These are phyloP conservation scores for Naganishia kalamii DNA, from an alignment of 768 basidiomycete species.

Conservation along the genomic window DNA sequence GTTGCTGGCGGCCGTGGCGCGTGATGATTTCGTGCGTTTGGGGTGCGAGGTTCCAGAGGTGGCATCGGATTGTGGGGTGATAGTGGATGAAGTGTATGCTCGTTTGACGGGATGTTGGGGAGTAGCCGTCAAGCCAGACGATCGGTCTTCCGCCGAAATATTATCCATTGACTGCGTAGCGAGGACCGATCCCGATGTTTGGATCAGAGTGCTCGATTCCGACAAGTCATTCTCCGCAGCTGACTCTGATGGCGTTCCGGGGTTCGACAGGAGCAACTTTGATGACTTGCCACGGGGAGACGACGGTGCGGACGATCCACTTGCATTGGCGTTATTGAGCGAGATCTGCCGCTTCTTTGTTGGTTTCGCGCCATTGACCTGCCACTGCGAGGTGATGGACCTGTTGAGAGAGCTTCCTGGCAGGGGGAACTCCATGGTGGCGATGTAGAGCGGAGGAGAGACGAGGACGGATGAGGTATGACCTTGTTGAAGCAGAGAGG, in stretches of 20 bases:
- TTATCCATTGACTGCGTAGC: not conserved
- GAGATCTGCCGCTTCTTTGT: conserved; percentile 9
- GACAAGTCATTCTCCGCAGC: not conserved
- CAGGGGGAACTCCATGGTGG: conserved; percentile 18
- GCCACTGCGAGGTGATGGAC: conserved; percentile 24
- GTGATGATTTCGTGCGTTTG: conserved; percentile 22
- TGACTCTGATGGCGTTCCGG: not conserved
- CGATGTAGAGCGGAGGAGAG: not conserved
- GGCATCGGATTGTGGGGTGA: conserved; percentile 1
- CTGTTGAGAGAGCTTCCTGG: conserved; percentile 22
- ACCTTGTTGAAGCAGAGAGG: not conserved
- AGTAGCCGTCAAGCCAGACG: not conserved
- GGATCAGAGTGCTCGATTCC: not conserved
- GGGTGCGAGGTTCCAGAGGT: conserved; percentile 1
- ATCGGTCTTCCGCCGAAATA: not conserved
- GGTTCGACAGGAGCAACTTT: not conserved
- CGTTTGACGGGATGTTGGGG: conserved; percentile 15
- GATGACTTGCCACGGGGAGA: conserved; percentile 1
- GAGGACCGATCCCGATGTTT: not conserved
- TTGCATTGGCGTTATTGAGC: conserved; percentile 11
- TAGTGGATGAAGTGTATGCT: not conserved
- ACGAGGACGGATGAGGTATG: not conserved
- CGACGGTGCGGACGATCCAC: not conserved
- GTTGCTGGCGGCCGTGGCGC: not conserved
- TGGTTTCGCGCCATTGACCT: conserved; percentile 18